These are phyloP conservation scores for Oryza longistaminata DNA, from an alignment of 176 grass and related monocot genomes.

Conservation along the genomic window DNA sequence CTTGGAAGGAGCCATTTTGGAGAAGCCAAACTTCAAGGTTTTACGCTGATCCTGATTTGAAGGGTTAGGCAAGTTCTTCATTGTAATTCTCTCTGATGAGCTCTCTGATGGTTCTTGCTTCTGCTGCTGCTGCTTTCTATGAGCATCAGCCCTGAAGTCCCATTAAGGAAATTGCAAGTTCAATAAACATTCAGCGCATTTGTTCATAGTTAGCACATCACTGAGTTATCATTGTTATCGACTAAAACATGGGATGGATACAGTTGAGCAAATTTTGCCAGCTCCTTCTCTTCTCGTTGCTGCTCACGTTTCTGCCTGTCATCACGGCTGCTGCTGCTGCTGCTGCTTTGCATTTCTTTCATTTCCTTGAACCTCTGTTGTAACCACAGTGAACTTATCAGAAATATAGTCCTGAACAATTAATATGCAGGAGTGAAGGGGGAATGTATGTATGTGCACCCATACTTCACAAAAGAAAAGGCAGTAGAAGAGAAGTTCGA, in stretches of 20 bases:
- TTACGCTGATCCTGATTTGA: constrained; percentile 69
- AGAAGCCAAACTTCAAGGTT: constrained; percentile 92
- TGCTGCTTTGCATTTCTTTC: constrained; percentile 90
- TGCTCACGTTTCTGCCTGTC: constrained; percentile 93
- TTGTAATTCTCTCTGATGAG: constrained; percentile 30
- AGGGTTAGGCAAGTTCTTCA: constrained; percentile 29
- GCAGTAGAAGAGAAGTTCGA: neutral
- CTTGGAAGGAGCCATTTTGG: constrained; percentile 66
- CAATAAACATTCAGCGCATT: neutral
- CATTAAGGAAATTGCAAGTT: constrained; percentile 46
- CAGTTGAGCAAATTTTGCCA: constrained; percentile 92
- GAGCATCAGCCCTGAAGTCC: constrained; percentile 69
- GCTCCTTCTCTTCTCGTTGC: constrained; percentile 88
- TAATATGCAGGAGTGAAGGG: too few species aligned
- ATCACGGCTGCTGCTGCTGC: constrained; percentile 74
- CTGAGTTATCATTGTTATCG: neutral
- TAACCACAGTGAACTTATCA: neutral
- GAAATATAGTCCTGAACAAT: neutral
- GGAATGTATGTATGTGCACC: too few species aligned
- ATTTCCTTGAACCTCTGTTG: constrained; percentile 93
- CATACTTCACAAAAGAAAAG: too few species aligned
- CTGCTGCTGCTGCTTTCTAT: constrained; percentile 71
- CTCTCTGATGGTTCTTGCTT: constrained; percentile 52
- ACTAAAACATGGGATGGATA: constrained; percentile 43
- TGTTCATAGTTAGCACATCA: neutral